Base-by-base conservation (phyloP, 768 basidiomycete species). In the Tricholoma sp. region DNA sequence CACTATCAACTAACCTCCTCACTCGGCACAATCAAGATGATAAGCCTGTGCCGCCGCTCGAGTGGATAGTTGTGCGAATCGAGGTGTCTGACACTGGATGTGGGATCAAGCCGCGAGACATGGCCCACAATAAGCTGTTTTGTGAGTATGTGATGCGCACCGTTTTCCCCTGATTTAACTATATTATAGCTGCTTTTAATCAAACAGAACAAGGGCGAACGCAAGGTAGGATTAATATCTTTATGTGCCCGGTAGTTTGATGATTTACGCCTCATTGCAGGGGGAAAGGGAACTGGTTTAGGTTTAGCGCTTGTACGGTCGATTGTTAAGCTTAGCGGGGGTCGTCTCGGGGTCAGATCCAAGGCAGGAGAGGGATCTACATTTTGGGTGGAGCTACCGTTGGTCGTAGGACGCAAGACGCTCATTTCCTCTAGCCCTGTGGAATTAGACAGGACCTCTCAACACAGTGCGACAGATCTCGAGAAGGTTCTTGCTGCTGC, bases 351-450 rank as follows among this genome's bases (percentile, higher is more conserved):
- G n/a, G 79, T 86, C n/a, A 73, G 70, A 58, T 83, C 81, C 15
- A 82, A 84, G 66, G 72, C 81, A 1, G 80, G 81, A 7, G 75
- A 81, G 61, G 94, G 94, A 13, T 90, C 86, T 34, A 91, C 87
- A 36, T 95, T 94, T 73, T 94, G 92, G 93, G 87, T 91, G 8
- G 90, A 91, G 67, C 69, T 91, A 34, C 86, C 88, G 5, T 72
- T 91, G n/a, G 88, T 86, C 4, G 82, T 91, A 28, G 87, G 88
- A n/a, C 70, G 70, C 34, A 83, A 81, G 72, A 79, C 69, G 32
- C 57, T 79, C 37, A 55, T 68, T 45, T 50, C 58, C 4, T 36
- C 54, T n/a, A 52, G 51, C 17, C 57, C 65, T 6, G 49, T 57
- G 32, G 63, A 59, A 1, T 60, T 63, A 50, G 64, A 66, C 33